A percentile compares a stretch with the other conserved stretches of the same genome.
phyloP scores from a whole-genome alignment of 2,329 filamentous ascomycete genomes.

The Aspergillus transmontanensis region DNA sequence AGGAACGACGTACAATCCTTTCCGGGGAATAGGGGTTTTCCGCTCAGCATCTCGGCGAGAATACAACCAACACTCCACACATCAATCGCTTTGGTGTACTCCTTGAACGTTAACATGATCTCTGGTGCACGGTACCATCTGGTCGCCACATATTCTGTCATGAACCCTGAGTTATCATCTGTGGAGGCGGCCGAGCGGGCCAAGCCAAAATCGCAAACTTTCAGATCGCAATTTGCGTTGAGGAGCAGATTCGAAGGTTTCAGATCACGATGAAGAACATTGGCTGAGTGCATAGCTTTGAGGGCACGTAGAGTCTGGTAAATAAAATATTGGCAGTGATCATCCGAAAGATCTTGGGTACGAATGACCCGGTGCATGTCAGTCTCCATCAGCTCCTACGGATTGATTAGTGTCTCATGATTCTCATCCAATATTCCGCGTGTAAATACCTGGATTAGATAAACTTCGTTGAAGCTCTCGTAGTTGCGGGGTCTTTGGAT shows the following conservation, averaged over 20 bases:
- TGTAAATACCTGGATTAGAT: constrained; percentile 82
- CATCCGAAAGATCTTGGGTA: constrained; percentile 96
- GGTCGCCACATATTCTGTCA: constrained; percentile 99
- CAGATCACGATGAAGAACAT: constrained; percentile 93
- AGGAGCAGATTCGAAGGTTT: constrained; percentile 96
- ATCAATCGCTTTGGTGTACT: constrained; percentile 99
- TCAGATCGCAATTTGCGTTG: constrained; percentile 98
- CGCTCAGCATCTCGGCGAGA: constrained; percentile 96
- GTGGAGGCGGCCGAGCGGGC: constrained; percentile 94
- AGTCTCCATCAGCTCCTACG: constrained; percentile 95
- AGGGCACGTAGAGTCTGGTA: constrained; percentile 97
- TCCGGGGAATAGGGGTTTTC: constrained; percentile 95
- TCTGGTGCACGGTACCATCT: constrained; percentile 98
- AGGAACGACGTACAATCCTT: constrained; percentile 79
- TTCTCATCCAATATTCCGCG: not conserved
- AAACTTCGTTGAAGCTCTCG: constrained; percentile 95
- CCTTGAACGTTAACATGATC: constrained; percentile 99
- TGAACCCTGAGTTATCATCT: constrained; percentile 99
- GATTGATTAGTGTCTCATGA: not conserved
- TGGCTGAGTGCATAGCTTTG: constrained; percentile 99
- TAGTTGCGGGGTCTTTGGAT: constrained; percentile 98
- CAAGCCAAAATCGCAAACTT: constrained; percentile 97
- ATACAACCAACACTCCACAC: constrained; percentile 99
- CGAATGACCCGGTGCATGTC: constrained; percentile 99
- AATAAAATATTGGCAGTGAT: constrained; percentile 99